A percentile compares a stretch with the other conserved stretches of the same genome.
These are phyloP conservation scores for Lachnellula cervina DNA, from an alignment of 2,329 filamentous ascomycete genomes.

Conservation along the genomic window DNA sequence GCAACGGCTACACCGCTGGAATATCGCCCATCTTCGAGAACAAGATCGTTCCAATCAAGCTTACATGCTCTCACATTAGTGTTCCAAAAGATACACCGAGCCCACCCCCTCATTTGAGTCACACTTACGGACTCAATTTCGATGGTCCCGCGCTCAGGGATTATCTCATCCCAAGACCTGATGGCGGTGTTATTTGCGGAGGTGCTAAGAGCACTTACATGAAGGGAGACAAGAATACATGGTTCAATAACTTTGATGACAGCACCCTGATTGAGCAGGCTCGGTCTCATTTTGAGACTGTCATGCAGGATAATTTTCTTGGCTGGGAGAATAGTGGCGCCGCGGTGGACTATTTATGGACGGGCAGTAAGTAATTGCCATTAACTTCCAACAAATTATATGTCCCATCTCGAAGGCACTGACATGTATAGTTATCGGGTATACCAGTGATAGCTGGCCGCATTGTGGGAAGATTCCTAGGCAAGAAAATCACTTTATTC, in stretches of 20 bases:
- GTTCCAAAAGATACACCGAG: slow-evolving; percentile 17
- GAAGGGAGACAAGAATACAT: slow-evolving; percentile 30
- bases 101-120: slow-evolving; percentile 30
- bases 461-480: slow-evolving; percentile 41
- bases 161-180: slow-evolving; percentile 27
- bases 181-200: slow-evolving; percentile 33
- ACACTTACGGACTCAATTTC: slow-evolving; percentile 37
- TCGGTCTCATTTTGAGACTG: slow-evolving; percentile 40
- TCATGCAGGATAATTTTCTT: slow-evolving; percentile 44
- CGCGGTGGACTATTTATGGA: slow-evolving; percentile 28
- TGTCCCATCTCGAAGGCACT: background rate
- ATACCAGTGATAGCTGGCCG: slow-evolving; percentile 37
- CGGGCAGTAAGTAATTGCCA: slow-evolving; percentile 12
- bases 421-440: slow-evolving; percentile 35
- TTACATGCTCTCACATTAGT: slow-evolving; percentile 33
- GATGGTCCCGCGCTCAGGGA: slow-evolving; percentile 4
- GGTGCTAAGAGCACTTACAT: slow-evolving; percentile 30
- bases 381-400: background rate
- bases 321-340: slow-evolving; percentile 45
- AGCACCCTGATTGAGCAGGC: slow-evolving; percentile 39
- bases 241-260: slow-evolving; percentile 44
- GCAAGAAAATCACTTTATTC: slow-evolving; percentile 36
- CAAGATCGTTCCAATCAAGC: slow-evolving; percentile 56
- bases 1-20: slow-evolving; percentile 62
- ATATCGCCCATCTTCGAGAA: slow-evolving; percentile 45